Percentiles rank a stretch among this genome's conserved stretches.
These are phyloP conservation scores for Psophocarpus tetragonolobus DNA, from an alignment of 306 rosid species.

Conservation along the genomic window DNA sequence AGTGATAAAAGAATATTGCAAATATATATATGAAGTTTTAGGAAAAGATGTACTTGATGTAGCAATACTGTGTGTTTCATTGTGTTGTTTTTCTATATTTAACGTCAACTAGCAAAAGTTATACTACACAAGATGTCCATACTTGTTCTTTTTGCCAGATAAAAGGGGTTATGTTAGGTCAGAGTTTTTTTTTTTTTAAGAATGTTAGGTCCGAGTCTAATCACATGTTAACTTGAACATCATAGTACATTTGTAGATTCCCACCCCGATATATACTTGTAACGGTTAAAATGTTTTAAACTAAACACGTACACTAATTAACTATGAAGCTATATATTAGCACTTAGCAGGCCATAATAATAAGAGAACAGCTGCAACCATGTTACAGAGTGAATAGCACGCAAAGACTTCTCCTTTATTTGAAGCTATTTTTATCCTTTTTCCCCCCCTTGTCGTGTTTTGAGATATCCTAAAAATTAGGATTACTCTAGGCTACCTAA, in stretches of 20 bases:
- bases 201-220: conserved; percentile 4
- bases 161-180: conserved; percentile 1
- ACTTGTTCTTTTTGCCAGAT: neutral
- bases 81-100: conserved; percentile 16
- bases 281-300: neutral
- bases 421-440: neutral
- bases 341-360: neutral
- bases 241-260: neutral
- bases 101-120: conserved; percentile 14
- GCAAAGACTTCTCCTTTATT: neutral
- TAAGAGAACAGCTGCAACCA: neutral
- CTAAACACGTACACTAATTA: neutral
- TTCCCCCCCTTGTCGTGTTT: neutral
- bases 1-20: neutral
- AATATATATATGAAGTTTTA: neutral
- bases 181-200: too few species aligned
- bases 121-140: neutral
- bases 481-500: too few species aligned
- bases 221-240: conserved; percentile 7
- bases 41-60: conserved; percentile 1
- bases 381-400: neutral
- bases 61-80: neutral
- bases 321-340: neutral
- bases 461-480: too few species aligned
- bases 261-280: neutral